phyloP scores from a whole-genome alignment of 73 alveolate species.

The Symbiodinium natans region DNA sequence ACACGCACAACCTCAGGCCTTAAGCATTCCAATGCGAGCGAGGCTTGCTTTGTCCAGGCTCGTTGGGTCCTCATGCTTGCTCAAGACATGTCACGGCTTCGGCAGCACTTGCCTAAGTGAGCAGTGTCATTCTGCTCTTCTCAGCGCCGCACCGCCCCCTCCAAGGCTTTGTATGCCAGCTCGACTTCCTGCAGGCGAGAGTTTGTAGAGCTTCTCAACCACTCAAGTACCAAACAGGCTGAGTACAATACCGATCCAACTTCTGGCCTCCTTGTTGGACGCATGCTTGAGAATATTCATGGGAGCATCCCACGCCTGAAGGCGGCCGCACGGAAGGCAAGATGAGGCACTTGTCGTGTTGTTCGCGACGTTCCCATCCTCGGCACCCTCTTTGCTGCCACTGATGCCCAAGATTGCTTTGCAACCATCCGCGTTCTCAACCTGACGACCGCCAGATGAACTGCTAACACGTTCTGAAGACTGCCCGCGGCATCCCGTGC shows the following conservation, averaged over 20 bases:
- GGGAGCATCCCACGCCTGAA: conserved; percentile 83
- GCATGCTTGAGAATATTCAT: conserved; percentile 75
- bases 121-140: too few species aligned
- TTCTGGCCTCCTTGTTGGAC: conserved; percentile 50
- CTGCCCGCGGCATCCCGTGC: not conserved
- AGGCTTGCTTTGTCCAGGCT: conserved; percentile 94
- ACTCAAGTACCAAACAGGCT: too few species aligned
- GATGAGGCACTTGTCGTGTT: too few species aligned
- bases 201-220: too few species aligned
- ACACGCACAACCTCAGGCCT: not conserved
- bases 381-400: conserved; percentile 81
- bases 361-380: not conserved
- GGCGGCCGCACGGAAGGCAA: not conserved
- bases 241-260: too few species aligned
- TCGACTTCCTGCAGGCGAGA: conserved; percentile 25
- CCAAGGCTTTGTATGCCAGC: conserved; percentile 61
- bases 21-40: conserved; percentile 82
- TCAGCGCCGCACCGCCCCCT: not conserved
- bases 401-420: conserved; percentile 83
- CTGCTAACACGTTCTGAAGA: not conserved
- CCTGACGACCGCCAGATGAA: not conserved
- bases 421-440: conserved; percentile 79
- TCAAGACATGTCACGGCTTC: not conserved
- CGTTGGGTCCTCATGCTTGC: conserved; percentile 23
- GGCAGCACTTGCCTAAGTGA: too few species aligned